phyloP scores from a whole-genome alignment of 352 stramenopile species.

The Phytophthora melonis region DNA sequence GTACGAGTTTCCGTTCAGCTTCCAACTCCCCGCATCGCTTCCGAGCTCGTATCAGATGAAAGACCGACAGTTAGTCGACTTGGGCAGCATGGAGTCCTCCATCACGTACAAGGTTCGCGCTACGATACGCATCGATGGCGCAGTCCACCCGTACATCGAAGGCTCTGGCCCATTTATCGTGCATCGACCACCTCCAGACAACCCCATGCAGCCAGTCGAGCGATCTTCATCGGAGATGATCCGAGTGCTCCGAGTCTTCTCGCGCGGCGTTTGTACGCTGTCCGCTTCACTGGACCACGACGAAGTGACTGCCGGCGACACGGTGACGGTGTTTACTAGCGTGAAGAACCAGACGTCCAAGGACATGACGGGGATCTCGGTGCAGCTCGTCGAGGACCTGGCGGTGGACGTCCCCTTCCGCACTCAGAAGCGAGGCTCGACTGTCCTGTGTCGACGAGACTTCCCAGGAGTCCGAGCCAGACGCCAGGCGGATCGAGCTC shows the following conservation, averaged over 20 bases:
- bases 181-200: background rate
- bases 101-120: conserved; percentile 20
- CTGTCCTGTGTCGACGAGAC: conserved; percentile 15
- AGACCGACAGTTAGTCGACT: conserved; percentile 13
- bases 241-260: conserved; percentile 17
- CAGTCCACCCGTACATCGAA: conserved; percentile 14
- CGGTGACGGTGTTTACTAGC: conserved; percentile 19
- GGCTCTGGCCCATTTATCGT: conserved; percentile 12
- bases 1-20: conserved; percentile 25
- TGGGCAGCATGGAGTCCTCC: conserved; percentile 19
- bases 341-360: conserved; percentile 25
- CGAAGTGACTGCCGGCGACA: conserved; percentile 12
- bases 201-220: conserved; percentile 4
- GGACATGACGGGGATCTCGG: conserved; percentile 16
- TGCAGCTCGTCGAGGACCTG: conserved; percentile 28
- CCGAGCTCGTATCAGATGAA: conserved; percentile 12
- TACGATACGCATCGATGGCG: conserved; percentile 3
- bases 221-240: conserved; percentile 12
- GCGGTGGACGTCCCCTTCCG: conserved; percentile 29
- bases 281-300: conserved; percentile 26
- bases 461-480: conserved; percentile 17
- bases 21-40: conserved; percentile 17
- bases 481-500: conserved; percentile 14
- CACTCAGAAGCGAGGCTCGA: conserved; percentile 20
- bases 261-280: conserved; percentile 21